Conservation (phyloP, 495 filamentous ascomycete species). For the Amniculicola lignicola region DNA sequence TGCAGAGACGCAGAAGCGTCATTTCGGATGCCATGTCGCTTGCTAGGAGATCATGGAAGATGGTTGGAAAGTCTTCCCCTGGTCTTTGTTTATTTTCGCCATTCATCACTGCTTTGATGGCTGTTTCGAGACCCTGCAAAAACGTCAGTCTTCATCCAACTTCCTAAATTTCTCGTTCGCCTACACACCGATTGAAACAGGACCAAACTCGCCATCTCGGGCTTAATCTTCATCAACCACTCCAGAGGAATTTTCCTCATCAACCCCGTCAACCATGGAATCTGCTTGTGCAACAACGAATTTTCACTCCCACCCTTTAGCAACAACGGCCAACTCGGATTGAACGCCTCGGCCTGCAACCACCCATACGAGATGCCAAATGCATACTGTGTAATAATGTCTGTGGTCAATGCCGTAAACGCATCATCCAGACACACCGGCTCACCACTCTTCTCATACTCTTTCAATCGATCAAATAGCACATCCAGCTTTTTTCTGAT, state of each 20-base stretch:
- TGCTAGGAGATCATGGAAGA: slow-evolving; percentile 8
- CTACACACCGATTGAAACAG: background rate
- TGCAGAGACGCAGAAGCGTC: slow-evolving; percentile 29
- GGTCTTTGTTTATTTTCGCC: background rate
- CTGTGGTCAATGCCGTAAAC: background rate
- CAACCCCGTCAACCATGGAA: background rate
- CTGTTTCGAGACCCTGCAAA: background rate
- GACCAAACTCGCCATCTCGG: background rate
- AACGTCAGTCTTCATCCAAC: background rate
- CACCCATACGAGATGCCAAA: slow-evolving; percentile 2
- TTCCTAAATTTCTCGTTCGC: background rate
- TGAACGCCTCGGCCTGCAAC: background rate
- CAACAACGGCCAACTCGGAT: background rate
- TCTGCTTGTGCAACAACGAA: slow-evolving; percentile 7
- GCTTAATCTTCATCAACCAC: background rate
- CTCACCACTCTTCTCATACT: background rate
- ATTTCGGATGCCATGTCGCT: background rate
- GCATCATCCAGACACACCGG: background rate
- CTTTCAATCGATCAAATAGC: slow-evolving; percentile 23
- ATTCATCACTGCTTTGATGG: background rate
- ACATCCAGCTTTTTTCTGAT: slow-evolving; percentile 48
- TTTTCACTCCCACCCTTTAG: background rate
- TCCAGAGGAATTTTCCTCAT: background rate
- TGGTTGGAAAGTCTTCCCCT: background rate
- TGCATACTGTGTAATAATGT: slow-evolving; percentile 11